Evolutionary conservation across 345 rosid genomes (phyloP), one percentile per base, ranked within the genome.

Genomic region (Ceriops tagal): DNA sequence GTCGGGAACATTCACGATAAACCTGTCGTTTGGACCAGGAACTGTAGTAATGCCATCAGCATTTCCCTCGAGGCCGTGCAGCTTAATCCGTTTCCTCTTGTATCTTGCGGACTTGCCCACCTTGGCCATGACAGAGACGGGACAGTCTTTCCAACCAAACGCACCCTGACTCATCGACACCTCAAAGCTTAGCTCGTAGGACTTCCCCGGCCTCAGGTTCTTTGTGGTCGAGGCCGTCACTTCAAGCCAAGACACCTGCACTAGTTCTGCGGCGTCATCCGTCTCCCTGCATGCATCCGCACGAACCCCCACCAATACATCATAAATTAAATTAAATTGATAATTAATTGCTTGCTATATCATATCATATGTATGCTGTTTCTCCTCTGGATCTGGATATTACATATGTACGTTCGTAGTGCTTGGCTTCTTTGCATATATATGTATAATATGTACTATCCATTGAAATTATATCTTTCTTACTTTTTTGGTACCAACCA

Each of bases 231-330:
- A 30, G 34, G 84, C 82, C 3, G 88, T 90, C 37, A 87, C 80
- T 66, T 87, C 88, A 10, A 88, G 81, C 92, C 96, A 88, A 27
- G 76, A 78, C 22, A 84, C 89, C 65, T 75, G 86, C 62, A 65
- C 28, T 73, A 89, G 63, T 39, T 89, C 86, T 30, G 79, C 85
- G 4, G 80, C 16, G 0, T 0, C 30, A 0, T 43, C 27, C 4
- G 0, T 0, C 13, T 0, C 18, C 4, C 59, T 56, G 28, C 59
- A 43, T 34, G 49, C 49, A 43, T 43, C 13, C 46, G 15, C 1
- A 5, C 16, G 16, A 1, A 34, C 8, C 37, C 35, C 37, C 37
- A 8, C 37, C 37, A 34, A 7, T 34, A 34, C 6, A 34, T 34
- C 7, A 34, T 34, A 34, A 34, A 34, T 34, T 34, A 34, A 34